Evolutionary conservation across 1,139 yeast genomes (phyloP).

Genomic region (Pichia sp.): DNA sequence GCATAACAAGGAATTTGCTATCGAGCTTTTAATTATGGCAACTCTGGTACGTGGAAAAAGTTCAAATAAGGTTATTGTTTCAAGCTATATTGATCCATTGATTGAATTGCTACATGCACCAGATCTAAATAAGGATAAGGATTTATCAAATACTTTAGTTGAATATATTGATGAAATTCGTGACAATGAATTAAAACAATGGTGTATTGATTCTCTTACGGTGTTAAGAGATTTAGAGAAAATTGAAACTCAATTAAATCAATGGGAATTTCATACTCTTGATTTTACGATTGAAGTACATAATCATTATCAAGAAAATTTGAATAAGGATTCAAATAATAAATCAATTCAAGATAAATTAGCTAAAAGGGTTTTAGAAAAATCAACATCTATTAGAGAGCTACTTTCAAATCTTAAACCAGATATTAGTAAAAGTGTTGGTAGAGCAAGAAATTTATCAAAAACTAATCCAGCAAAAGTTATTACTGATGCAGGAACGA

Average conservation of each 20-base stretch:
- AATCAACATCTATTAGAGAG: conserved; percentile 28
- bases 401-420: conserved; percentile 4
- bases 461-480: conserved; percentile 36
- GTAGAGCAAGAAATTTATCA: conserved; percentile 36
- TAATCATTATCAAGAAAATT: conserved; percentile 17
- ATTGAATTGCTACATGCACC: conserved; percentile 45
- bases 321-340: conserved; percentile 21
- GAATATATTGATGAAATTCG: conserved; percentile 40
- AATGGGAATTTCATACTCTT: conserved; percentile 54
- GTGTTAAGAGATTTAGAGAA: conserved; percentile 47
- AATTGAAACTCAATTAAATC: conserved; percentile 41
- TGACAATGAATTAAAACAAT: conserved; percentile 43
- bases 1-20: no score
- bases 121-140: conserved; percentile 39
- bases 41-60: no score
- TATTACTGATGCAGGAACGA: conserved; percentile 53
- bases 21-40: no score
- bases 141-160: conserved; percentile 38
- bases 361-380: conserved; percentile 43
- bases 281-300: conserved; percentile 32
- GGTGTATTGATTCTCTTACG: conserved; percentile 45
- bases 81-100: conserved; percentile 41
- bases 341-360: conserved; percentile 39
- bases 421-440: conserved; percentile 27
- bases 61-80: neutral